phyloP scores from a whole-genome alignment of 352 stramenopile genomes.

The Phytophthora constricta region DNA sequence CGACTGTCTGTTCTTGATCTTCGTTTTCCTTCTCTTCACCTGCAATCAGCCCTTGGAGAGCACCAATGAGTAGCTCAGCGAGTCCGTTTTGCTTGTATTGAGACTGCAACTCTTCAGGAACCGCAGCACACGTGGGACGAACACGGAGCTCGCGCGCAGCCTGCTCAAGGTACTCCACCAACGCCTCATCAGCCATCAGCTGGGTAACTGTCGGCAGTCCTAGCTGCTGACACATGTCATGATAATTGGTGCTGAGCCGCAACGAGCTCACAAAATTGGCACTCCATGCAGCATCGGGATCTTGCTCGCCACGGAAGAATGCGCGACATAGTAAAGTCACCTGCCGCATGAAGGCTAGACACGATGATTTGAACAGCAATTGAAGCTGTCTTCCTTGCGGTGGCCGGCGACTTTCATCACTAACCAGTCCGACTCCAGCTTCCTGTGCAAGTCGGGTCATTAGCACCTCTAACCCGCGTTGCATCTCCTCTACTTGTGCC shows the following conservation, averaged over 20 bases:
- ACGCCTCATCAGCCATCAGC: constrained; percentile 49
- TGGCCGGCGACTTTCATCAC: constrained; percentile 20
- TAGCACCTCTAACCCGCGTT: constrained; percentile 54
- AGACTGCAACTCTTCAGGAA: constrained; percentile 55
- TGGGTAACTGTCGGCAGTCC: constrained; percentile 67
- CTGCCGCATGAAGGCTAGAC: constrained; percentile 76
- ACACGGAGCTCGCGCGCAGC: constrained; percentile 59
- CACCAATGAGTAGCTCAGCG: constrained; percentile 47
- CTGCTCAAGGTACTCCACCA: constrained; percentile 64
- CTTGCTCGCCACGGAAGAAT: constrained; percentile 80
- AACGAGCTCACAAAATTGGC: constrained; percentile 83
- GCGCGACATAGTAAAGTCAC: constrained; percentile 77
- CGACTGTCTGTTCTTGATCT: constrained; percentile 17
- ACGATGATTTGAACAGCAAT: constrained; percentile 80
- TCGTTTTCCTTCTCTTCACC: constrained; percentile 5
- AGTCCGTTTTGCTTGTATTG: constrained; percentile 66
- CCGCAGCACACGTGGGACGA: constrained; percentile 48
- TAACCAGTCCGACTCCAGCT: constrained; percentile 46
- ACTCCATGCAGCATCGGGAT: constrained; percentile 77
- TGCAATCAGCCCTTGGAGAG: constrained; percentile 38
- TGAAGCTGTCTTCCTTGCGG: constrained; percentile 64
- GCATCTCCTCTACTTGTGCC: constrained; percentile 52
- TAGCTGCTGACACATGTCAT: constrained; percentile 80
- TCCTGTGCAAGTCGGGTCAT: constrained; percentile 55
- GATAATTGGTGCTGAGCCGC: constrained; percentile 75